Evolutionary conservation across 192 early-diverging fungal genomes (phyloP).

Genomic region (Diversispora epigaea): DNA sequence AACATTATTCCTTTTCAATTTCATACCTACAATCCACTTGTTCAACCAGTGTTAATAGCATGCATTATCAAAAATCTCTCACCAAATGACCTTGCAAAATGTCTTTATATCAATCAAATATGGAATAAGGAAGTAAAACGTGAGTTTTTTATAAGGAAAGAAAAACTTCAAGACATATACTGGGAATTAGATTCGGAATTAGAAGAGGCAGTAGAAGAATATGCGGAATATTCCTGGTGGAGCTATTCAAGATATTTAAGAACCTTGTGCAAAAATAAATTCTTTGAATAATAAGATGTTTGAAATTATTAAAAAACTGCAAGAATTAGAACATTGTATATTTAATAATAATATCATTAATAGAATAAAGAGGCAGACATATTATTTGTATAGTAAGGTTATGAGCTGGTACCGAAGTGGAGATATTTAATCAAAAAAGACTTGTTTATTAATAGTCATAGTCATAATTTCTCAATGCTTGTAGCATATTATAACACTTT

Average conservation of each 20-base stretch:
- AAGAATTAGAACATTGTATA: slow-evolving; percentile 17
- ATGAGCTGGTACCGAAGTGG: too few relatives aligned
- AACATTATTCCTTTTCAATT: slow-evolving; percentile 5
- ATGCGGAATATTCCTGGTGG: background rate
- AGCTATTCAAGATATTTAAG: slow-evolving; percentile 1
- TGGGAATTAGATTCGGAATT: background rate
- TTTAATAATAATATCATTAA: slow-evolving; percentile 16
- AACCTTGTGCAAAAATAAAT: background rate
- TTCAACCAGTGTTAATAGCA: slow-evolving; percentile 27
- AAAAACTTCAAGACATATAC: slow-evolving; percentile 23
- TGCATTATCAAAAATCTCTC: slow-evolving; percentile 29
- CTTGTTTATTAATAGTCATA: too few relatives aligned
- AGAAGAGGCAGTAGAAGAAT: slow-evolving; percentile 5
- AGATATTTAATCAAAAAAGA: too few relatives aligned
- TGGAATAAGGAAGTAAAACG: slow-evolving; percentile 29
- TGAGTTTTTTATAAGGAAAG: slow-evolving; percentile 29
- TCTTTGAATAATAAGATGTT: background rate
- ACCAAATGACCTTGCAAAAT: slow-evolving; percentile 29
- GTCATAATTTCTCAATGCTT: too few relatives aligned
- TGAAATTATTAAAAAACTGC: slow-evolving; percentile 17
- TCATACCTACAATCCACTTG: slow-evolving; percentile 26
- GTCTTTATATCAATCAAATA: slow-evolving; percentile 30
- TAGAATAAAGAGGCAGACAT: slow-evolving; percentile 8
- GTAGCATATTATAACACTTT: too few relatives aligned
- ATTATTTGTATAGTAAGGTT: slow-evolving; percentile 25